phyloP scores from a whole-genome alignment of 2,329 filamentous ascomycete species.

The Aspergillus ochraceus region DNA sequence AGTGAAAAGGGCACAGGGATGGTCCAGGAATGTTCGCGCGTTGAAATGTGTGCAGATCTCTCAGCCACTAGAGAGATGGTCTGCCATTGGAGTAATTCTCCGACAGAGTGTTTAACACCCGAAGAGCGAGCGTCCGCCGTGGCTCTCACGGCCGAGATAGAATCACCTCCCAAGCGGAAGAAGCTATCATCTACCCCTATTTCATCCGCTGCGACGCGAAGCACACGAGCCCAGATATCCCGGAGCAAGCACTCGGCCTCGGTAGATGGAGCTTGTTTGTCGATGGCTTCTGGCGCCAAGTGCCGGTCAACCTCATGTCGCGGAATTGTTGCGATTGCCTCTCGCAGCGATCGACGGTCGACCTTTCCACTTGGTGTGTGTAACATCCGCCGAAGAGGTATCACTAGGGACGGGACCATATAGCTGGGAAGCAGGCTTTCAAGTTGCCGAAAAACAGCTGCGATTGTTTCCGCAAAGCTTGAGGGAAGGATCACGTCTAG shows the following conservation, averaged over 20 bases:
- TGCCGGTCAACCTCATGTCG: background rate
- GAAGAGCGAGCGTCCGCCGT: constrained; percentile 8
- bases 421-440: constrained; percentile 8
- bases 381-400: constrained; percentile 7
- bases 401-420: constrained; percentile 10
- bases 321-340: background rate
- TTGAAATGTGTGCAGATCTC: background rate
- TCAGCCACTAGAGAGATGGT: background rate
- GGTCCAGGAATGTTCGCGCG: too few relatives aligned
- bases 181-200: constrained; percentile 21
- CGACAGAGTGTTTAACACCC: constrained; percentile 16
- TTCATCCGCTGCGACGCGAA: background rate
- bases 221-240: constrained; percentile 9
- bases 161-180: constrained; percentile 27
- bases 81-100: constrained; percentile 11
- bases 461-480: background rate
- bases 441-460: background rate
- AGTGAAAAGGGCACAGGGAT: background rate
- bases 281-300: too few relatives aligned
- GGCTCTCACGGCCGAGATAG: constrained; percentile 23
- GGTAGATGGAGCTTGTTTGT: constrained; percentile 2
- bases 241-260: constrained; percentile 3
- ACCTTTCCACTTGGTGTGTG: constrained; percentile 9
- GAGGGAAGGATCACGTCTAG: background rate
- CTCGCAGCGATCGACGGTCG: constrained; percentile 7